These are phyloP conservation scores for Albophoma yamanashiensis DNA, from an alignment of 2,329 filamentous ascomycete species.

Conservation along the genomic window DNA sequence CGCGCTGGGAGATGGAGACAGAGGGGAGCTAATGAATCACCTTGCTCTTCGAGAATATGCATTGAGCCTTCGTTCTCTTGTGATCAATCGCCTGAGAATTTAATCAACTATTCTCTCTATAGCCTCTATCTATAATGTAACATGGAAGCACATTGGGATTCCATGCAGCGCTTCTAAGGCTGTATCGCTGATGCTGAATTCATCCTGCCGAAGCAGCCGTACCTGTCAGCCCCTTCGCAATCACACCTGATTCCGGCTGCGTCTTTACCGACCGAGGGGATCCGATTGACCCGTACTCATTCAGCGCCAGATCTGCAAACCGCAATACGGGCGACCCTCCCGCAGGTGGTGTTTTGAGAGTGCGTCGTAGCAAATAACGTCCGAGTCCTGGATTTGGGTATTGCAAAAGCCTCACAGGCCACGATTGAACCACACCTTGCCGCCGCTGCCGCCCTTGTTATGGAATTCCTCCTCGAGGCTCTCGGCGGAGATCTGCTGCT, in stretches of 20 bases:
- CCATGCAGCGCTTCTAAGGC: not conserved
- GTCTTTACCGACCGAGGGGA: not conserved
- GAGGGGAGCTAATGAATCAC: no score
- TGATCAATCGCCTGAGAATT: not conserved
- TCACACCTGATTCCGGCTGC: not conserved
- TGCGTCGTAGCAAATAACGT: not conserved
- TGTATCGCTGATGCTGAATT: not conserved
- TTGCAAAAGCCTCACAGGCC: constrained; percentile 52
- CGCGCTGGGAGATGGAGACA: no score
- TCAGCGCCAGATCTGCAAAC: not conserved
- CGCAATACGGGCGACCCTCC: not conserved
- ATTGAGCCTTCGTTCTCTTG: not conserved
- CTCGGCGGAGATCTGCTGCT: constrained; percentile 67
- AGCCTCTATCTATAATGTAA: no score
- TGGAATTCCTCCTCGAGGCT: constrained; percentile 81
- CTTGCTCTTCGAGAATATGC: no score
- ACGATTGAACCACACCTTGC: constrained; percentile 91
- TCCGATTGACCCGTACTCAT: not conserved
- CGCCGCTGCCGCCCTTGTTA: constrained; percentile 64
- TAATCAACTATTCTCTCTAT: not conserved
- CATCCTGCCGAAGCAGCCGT: not conserved
- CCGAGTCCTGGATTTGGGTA: not conserved
- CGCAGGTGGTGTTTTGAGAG: not conserved
- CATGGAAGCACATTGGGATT: not conserved
- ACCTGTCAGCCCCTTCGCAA: not conserved